Base-by-base conservation (phyloP, 768 basidiomycete genomes). In the Boletus vinaceobasis region DNA sequence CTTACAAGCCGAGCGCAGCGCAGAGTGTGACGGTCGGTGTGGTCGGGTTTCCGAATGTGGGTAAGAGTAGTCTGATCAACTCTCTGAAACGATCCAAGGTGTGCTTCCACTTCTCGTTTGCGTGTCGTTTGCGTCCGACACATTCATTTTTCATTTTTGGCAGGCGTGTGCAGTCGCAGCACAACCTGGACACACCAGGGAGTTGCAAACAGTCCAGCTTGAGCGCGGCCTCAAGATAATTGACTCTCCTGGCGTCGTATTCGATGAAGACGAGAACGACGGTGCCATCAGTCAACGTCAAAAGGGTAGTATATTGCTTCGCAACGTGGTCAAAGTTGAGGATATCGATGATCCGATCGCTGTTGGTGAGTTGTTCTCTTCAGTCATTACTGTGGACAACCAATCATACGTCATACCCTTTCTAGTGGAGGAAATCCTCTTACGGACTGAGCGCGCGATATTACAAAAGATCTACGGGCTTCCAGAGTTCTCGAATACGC, bases 191-290 rank as follows among this genome's bases (percentile, higher is more conserved):
- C 93, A 94, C 65, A 98, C 96, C 7, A 90, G 90, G 55, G 89
- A 92, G 29, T 75, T 97, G 17, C 95, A 99, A 71, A 90, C 90
- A 7, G 74, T 98, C 6, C 91, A 92, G 58, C 78, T 99, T 4
- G 96, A 98, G 69, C 90, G 93, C 42, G 93, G 94, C 1, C 80
- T 99, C 65, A 85, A 87, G 52, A 87, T 98, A 35, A 80, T 98
- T 7, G 97, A 98, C 71, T 98, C 94, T 36, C 96, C 97, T 1
- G 97, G 96, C 57, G 93, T 98, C n/a, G 90, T 99, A 2, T 92
- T 97, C 61, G 92, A 94, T 56, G 90, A 93, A 52, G 85, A 89
- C 53, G 79, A 85, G 45, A 67, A 77, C 45, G 71, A 77, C 47
- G 71, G 67, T 35, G 59, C 81, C 71, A 71, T 72, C 43, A 74